Evolutionary conservation across 2,329 filamentous ascomycete genomes (phyloP), one percentile per base, ranked within the genome.

Genomic region (Seiridium unicorne): DNA sequence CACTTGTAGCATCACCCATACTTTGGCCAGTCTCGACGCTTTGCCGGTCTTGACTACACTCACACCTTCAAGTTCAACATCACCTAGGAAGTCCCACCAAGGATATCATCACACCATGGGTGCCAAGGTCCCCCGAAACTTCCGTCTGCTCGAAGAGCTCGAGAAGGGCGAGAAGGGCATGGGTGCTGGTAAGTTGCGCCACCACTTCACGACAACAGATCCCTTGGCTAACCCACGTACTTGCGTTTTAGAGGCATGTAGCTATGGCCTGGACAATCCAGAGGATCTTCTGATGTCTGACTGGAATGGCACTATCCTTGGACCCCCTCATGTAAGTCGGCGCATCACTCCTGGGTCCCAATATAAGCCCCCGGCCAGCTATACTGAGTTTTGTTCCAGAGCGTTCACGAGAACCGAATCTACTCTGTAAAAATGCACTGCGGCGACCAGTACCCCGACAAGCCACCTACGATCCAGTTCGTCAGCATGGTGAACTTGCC

Each of bases 131-230:
- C 95, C 95, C 63, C 87, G 95, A 75, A 98, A 98, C 81, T 99
- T 99, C 76, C 89, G 94, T 73, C 86, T 99, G 66, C 84, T 99
- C 60, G 95, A 97, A 77, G 95, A 99, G 87, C 85, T 99, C 26
- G 95, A 99, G 82, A 98, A 98, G 82, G 95, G 95, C 72, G 95
- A 99, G 82, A 99, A 99, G 79, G 95, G 95, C 63, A 84, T 95
- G 64, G 94, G 95, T 72, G 93, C 94, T 75, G 92, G 92, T 92
- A 77, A 60, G 78, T 62, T 36, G 38, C 32, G 36, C n/a, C n/a
- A 36, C 9, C 47, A 18, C 8, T n/a, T 32, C 38, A n/a, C 11
- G 8, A 40, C n/a, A 4, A 3, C 31, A 32, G 36, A 13, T 18
- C 35, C 18, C 4, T 53, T 11, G 7, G 38, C 49, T 53, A 18